Base-by-base conservation (phyloP, 2,329 filamentous ascomycete species). In the Clarireedia sp. region DNA sequence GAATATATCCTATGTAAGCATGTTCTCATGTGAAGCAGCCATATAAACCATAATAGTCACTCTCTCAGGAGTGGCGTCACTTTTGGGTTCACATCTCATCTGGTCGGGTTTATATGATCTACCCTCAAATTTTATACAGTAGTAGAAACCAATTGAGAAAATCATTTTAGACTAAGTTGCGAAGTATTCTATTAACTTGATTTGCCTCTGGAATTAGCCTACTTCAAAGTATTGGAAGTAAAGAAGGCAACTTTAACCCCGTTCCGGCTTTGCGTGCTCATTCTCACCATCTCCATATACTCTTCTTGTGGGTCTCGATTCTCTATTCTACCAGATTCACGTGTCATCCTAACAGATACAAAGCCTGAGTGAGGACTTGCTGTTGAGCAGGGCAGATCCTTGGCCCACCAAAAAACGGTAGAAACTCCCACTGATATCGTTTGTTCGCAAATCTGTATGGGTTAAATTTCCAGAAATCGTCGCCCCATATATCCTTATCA, bases 401-500 rank as follows among this genome's bases (percentile, higher is more conserved):
- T 5, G 17, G 36, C 1, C 44, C 36, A 3, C 36, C 14, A 3
- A 17, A 43, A 17, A 54, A 54, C 1, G 43, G 51, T 26, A 49
- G n/a, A 12, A 19, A 36, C 5, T 54, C 45, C 36, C 36, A 54
- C 5, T 17, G 12, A 2, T 6, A 26, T 23, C 14, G 8, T 23
- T 41, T 23, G 3, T 1, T 4, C 4, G n/a, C 17, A 24, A 8
- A 49, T 23, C n/a, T 29, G 5, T 48, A 12, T 2, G 10, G 36
- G n/a, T 16, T 21, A 19, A 43, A 49, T 5, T 14, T 16, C 9
- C 33, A 10, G 7, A 16, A 3, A 5, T 36, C 36, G 2, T 0
- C 3, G 0, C 86, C 87, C 12, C 19, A 36, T 4, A 23, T 9
- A 14, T 8, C 19, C 5, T 6, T 10, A 10, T 49, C 24, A 1